Base-by-base conservation (phyloP, 306 rosid species). In the Glycine tomentella region DNA sequence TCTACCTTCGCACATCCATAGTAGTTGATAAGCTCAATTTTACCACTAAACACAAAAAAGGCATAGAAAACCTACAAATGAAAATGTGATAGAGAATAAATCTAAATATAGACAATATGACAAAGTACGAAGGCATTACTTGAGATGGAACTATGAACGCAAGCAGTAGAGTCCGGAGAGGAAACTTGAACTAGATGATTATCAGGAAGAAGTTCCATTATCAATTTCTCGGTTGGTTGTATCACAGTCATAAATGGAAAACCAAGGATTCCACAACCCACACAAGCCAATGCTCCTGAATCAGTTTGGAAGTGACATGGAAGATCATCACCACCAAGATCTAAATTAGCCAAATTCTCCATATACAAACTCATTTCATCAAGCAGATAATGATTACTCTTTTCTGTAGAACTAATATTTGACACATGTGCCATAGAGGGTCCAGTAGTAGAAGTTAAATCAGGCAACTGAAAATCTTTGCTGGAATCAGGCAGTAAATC, bases 211-310 rank as follows among this genome's bases (percentile, higher is more conserved):
- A 20, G 20, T 20, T 20, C 20, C 20, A 20, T 20, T 20, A 20
- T 20, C 20, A 20, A 20, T 20, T 20, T 20, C 20, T 20, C 20
- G 20, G 1, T 20, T 20, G 20, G 20, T 20, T 20, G 20, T 20
- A 20, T 20, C 20, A 20, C 0, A 20, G 20, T 20, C 20, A 20
- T 20, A 20, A 20, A 93, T 72, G 99, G 99, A 88, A 93, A 95
- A 59, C 99, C 99, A 76, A 95, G 99, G 76, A 95, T 91, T 84
- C 99, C 99, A 87, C 99, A 95, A 66, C 94, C 97, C 67, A 95
- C 98, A 65, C 99, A 95, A 69, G 93, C 90, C 93, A 95, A 77
- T 72, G 99, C 90, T 75, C 99, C 99, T 3, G 99, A 93, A 85
- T 95, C 98, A 55, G 96, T 93, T 90, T 92, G 94, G 80, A 95